Percentiles rank a stretch among this genome's conserved stretches.
These are phyloP conservation scores for Flagelloscypha sp. DNA, from an alignment of 768 basidiomycete species.

Conservation along the genomic window DNA sequence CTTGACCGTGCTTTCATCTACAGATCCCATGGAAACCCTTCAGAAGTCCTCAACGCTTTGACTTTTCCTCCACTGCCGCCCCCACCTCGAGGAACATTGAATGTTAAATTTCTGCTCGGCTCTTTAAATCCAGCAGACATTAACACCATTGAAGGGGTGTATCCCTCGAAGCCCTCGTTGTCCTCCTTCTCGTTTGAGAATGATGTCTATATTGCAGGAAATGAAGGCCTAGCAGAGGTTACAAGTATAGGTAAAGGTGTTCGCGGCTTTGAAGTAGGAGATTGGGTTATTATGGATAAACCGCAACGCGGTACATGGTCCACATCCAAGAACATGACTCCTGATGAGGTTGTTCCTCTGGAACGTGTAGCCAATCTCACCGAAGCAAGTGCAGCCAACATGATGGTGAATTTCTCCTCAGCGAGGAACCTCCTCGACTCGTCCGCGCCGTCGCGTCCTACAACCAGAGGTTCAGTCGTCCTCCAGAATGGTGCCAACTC, in stretches of 20 bases:
- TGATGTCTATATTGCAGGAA: slow-evolving; percentile 58
- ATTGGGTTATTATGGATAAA: slow-evolving; percentile 69
- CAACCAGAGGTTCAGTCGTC: slow-evolving; percentile 70
- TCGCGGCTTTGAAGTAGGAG: slow-evolving; percentile 37
- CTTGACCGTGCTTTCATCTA: slow-evolving; percentile 69
- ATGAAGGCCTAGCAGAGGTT: slow-evolving; percentile 69
- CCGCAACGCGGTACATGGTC: slow-evolving; percentile 74
- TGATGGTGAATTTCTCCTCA: slow-evolving; percentile 77
- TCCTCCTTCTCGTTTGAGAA: slow-evolving; percentile 25
- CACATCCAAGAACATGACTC: slow-evolving; percentile 42
- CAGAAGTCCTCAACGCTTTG: slow-evolving; percentile 46
- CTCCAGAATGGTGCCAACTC: slow-evolving; percentile 85
- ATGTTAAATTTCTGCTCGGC: slow-evolving; percentile 59
- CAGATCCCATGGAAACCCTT: slow-evolving; percentile 49
- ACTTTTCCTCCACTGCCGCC: slow-evolving; percentile 44
- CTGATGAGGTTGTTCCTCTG: slow-evolving; percentile 53
- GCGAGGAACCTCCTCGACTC: slow-evolving; percentile 79
- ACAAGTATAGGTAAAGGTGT: slow-evolving; percentile 52
- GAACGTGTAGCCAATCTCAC: slow-evolving; percentile 38
- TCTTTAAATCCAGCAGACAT: slow-evolving; percentile 80
- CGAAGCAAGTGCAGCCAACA: slow-evolving; percentile 63
- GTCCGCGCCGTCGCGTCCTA: no score
- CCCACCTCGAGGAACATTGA: slow-evolving; percentile 50
- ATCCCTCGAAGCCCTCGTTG: slow-evolving; percentile 53
- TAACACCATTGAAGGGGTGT: slow-evolving; percentile 78